These are phyloP conservation scores for Taiwanofungus camphoratus DNA, from an alignment of 1,284 basidiomycete species.

Conservation along the genomic window DNA sequence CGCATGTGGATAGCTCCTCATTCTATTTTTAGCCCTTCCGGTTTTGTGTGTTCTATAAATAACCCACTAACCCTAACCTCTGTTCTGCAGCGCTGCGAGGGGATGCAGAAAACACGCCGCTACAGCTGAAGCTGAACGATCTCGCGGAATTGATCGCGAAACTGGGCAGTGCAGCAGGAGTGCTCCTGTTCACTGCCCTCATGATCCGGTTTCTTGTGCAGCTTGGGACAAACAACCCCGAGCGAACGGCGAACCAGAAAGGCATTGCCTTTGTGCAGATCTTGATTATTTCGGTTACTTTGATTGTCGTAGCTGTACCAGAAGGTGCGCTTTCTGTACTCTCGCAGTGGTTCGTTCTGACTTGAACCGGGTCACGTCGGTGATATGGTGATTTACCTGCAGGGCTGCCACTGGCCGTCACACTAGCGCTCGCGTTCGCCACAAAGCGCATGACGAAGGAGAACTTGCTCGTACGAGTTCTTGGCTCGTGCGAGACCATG, in stretches of 20 bases:
- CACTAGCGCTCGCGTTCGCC: conserved; percentile 93
- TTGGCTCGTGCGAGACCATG: conserved; percentile 98
- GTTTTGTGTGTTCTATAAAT: conserved; percentile 2
- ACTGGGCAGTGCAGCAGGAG: conserved; percentile 78
- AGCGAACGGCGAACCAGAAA: conserved; percentile 72
- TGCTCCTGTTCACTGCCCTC: conserved; percentile 77
- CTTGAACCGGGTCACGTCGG: not conserved
- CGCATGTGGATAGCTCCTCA: conserved; percentile 5
- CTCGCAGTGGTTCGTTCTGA: not conserved
- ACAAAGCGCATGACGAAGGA: conserved; percentile 96
- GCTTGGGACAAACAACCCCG: conserved; percentile 54
- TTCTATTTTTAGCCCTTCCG: conserved; percentile 1
- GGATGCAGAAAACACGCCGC: conserved; percentile 82
- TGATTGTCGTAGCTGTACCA: conserved; percentile 95
- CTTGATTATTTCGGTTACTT: conserved; percentile 90
- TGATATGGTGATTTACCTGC: conserved; percentile 7
- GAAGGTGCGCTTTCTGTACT: conserved; percentile 53
- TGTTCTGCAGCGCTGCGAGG: conserved; percentile 61
- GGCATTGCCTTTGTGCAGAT: conserved; percentile 92
- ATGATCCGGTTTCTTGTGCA: conserved; percentile 96
- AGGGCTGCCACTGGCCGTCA: conserved; percentile 94
- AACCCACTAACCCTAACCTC: conserved; percentile 8
- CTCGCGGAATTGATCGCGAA: conserved; percentile 95
- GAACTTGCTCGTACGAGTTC: conserved; percentile 90
- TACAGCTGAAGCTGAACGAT: conserved; percentile 90